Evolutionary conservation across 2,329 filamentous ascomycete genomes (phyloP).

Genomic region (Hypoxylon sp.): DNA sequence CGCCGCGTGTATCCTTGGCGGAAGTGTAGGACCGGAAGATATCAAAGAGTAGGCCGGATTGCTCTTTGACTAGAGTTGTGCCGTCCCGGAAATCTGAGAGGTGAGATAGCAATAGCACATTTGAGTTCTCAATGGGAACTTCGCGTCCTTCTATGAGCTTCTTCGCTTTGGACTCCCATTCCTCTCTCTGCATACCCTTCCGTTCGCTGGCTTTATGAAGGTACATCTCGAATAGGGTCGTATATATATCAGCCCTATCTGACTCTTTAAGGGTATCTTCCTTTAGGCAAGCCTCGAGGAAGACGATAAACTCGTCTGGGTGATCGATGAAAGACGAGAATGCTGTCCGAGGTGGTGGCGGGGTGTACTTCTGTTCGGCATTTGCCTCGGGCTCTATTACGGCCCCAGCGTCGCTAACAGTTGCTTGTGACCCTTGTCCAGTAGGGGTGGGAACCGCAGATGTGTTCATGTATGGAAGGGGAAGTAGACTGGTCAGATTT

Average conservation of each 20-base stretch:
- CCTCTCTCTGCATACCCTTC: conserved; percentile 75
- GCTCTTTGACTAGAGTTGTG: conserved; percentile 92
- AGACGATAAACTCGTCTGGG: conserved; percentile 89
- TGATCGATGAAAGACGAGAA: conserved; percentile 98
- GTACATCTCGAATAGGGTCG: conserved; percentile 98
- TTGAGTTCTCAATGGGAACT: conserved; percentile 92
- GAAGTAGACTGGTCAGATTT: conserved; percentile 86
- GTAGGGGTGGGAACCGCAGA: conserved; percentile 69
- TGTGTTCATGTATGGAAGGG: conserved; percentile 86
- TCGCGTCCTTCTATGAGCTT: conserved; percentile 85
- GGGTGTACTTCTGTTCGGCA: conserved; percentile 74
- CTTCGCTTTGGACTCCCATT: conserved; percentile 94
- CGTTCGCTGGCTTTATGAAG: conserved; percentile 87
- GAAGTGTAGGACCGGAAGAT: conserved; percentile 97
- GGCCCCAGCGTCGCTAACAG: conserved; percentile 68
- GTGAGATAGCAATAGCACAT: conserved; percentile 92
- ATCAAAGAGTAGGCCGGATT: conserved; percentile 91
- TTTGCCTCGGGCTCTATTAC: conserved; percentile 65
- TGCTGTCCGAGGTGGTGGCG: conserved; percentile 87
- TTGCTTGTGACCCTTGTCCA: conserved; percentile 64
- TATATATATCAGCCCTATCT: conserved; percentile 89
- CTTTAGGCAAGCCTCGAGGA: conserved; percentile 88
- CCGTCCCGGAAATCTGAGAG: conserved; percentile 91
- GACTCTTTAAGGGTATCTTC: conserved; percentile 78
- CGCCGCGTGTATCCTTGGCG: conserved; percentile 90